phyloP scores from a whole-genome alignment of 2,329 filamentous ascomycete species.

The Colletotrichum sp. region DNA sequence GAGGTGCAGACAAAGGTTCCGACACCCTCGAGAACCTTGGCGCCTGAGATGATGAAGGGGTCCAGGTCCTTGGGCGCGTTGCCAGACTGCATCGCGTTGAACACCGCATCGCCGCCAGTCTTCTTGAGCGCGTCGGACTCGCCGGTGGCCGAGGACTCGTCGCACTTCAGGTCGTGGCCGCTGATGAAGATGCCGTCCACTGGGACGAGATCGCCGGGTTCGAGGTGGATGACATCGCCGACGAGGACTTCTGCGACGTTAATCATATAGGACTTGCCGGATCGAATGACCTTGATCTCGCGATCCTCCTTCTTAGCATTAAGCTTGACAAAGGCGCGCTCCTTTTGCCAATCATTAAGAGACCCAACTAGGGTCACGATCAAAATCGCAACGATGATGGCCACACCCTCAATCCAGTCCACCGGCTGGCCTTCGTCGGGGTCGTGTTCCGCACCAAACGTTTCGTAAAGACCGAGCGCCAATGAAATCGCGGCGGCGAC shows the following conservation, averaged over 20 bases:
- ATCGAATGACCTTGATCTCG: slow-evolving; percentile 70
- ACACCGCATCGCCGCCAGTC: slow-evolving; percentile 62
- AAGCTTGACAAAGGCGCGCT: slow-evolving; percentile 67
- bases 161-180: slow-evolving; percentile 60
- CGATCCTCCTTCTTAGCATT: slow-evolving; percentile 68
- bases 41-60: slow-evolving; percentile 67
- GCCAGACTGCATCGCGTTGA: slow-evolving; percentile 54
- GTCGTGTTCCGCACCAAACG: slow-evolving; percentile 54
- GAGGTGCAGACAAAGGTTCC: slow-evolving; percentile 61
- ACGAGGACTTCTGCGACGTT: slow-evolving; percentile 71
- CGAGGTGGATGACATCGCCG: slow-evolving; percentile 72
- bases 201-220: slow-evolving; percentile 73
- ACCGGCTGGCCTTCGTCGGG: slow-evolving; percentile 47
- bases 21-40: slow-evolving; percentile 58
- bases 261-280: slow-evolving; percentile 67
- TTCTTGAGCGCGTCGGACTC: slow-evolving; percentile 78
- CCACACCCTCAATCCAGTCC: slow-evolving; percentile 73
- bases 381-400: slow-evolving; percentile 68
- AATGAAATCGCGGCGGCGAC: slow-evolving; percentile 70
- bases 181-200: slow-evolving; percentile 74
- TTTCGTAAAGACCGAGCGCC: slow-evolving; percentile 71
- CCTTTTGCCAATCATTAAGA: slow-evolving; percentile 72
- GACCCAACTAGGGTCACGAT: slow-evolving; percentile 69
- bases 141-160: slow-evolving; percentile 76
- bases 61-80: slow-evolving; percentile 57